phyloP scores from a whole-genome alignment of 2,329 filamentous ascomycete species.

The Paraconiothyrium brasiliense region DNA sequence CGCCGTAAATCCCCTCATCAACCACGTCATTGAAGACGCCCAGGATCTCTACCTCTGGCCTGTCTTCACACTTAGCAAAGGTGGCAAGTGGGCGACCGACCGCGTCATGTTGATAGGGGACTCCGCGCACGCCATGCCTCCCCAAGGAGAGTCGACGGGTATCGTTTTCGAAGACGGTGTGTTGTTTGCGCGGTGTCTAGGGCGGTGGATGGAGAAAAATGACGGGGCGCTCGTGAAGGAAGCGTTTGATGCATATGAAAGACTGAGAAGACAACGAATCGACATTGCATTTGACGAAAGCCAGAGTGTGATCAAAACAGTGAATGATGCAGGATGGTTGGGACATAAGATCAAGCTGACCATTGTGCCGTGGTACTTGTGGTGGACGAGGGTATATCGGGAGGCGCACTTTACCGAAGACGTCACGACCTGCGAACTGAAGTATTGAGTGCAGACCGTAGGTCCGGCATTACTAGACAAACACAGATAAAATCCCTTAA shows the following conservation, averaged over 20 bases:
- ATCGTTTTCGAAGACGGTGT: slow-evolving; percentile 64
- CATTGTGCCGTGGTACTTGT: slow-evolving; percentile 58
- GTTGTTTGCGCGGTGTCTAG: slow-evolving; percentile 57
- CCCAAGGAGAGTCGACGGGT: slow-evolving; percentile 61
- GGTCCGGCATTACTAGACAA: neutral
- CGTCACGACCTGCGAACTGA: slow-evolving; percentile 53
- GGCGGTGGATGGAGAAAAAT: slow-evolving; percentile 53
- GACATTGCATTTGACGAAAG: slow-evolving; percentile 58
- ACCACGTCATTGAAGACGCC: slow-evolving; percentile 53
- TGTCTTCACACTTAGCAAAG: slow-evolving; percentile 56
- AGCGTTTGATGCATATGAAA: slow-evolving; percentile 59
- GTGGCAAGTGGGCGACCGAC: slow-evolving; percentile 57
- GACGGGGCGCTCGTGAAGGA: slow-evolving; percentile 50
- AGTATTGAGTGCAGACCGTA: slow-evolving; percentile 41
- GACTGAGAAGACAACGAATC: slow-evolving; percentile 55
- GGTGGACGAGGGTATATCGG: slow-evolving; percentile 53
- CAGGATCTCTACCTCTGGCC: slow-evolving; percentile 58
- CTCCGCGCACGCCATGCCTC: slow-evolving; percentile 61
- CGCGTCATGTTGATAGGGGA: slow-evolving; percentile 57
- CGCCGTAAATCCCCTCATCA: slow-evolving; percentile 48
- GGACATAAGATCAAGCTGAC: slow-evolving; percentile 57
- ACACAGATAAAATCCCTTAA: no score
- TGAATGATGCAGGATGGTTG: slow-evolving; percentile 56
- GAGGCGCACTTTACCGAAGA: slow-evolving; percentile 58
- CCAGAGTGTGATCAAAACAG: slow-evolving; percentile 56